Base-by-base conservation (phyloP, 768 basidiomycete species). In the Holtermanniella nyarrowii region DNA sequence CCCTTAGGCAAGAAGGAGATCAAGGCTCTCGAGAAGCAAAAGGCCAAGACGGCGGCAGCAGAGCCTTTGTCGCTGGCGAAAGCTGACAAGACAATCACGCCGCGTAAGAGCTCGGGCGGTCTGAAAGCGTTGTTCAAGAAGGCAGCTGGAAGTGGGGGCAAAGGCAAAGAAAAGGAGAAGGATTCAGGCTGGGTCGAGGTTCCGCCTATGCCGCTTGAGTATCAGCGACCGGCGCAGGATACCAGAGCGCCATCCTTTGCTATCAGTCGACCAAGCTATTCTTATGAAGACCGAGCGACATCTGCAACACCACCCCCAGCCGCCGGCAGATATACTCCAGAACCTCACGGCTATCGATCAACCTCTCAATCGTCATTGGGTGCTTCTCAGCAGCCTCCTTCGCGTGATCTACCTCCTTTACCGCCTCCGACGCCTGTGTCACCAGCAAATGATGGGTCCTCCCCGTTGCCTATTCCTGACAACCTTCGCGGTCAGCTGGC, bases 91-190 rank as follows among this genome's bases (percentile, higher is more conserved):
- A 61, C 7, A 5, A 27, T 68, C 11, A 62, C 66, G n/a, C 46
- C 63, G 22, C 60, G 65, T 48, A 71, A 69, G 50, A 59, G 57
- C 31, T 64, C 66, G 2, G 66, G 68, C 4, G 68, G 66, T 7
- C 46, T 71, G 11, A 62, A 64, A 49, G 64, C 61, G 1, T 48
- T 71, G 22, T 71, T 71, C 60, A 57, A 51, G 12, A 50, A 63
- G 3, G 61, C 57, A 4, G 54, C 51, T 26, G n/a, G n/a, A n/a
- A n/a, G n/a, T n/a, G 57, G 59, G 24, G 57, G 55, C 22, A 65
- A 68, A 53, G 60, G 62, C 16, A 67, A 64, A 39, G 65, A 63
- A 12, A 65, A 55, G 52, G 62, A 64, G 22, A 41, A 44, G 27
- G 27, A 44, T 44, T 46, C 18, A 46, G 49, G 5, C 21, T 55